Percentiles rank a stretch among this genome's conserved stretches.
Conservation (phyloP, 2,329 filamentous ascomycete species). For the Aspergillus persii region DNA sequence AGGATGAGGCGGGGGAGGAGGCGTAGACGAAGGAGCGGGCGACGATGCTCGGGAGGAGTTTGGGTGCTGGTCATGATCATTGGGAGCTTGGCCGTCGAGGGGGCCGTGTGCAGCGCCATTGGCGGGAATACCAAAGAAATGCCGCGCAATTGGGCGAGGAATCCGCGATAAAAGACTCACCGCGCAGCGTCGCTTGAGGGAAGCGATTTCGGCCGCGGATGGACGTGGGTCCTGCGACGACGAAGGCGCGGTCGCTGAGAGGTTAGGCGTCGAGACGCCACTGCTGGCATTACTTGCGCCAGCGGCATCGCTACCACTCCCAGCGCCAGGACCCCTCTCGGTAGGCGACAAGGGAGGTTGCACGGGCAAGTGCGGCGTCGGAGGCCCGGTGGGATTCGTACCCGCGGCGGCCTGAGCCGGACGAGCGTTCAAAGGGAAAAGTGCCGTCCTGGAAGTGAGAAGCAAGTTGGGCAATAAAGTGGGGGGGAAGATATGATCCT, state of each 20-base stretch:
- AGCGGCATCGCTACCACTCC: constrained; percentile 11
- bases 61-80: background rate
- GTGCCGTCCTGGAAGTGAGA: constrained; percentile 63
- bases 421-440: constrained; percentile 84
- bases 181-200: constrained; percentile 47
- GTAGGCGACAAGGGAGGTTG: constrained; percentile 20
- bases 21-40: background rate
- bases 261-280: constrained; percentile 14
- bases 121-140: constrained; percentile 41
- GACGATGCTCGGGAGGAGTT: constrained; percentile 9
- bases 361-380: constrained; percentile 22
- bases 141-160: constrained; percentile 43
- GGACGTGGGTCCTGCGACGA: constrained; percentile 19
- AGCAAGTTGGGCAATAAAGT: constrained; percentile 62
- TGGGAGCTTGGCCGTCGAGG: constrained; percentile 1
- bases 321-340: constrained; percentile 9
- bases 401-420: constrained; percentile 47
- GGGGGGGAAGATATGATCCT: constrained; percentile 64
- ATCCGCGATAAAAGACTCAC: constrained; percentile 41
- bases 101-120: constrained; percentile 6
- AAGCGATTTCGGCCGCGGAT: constrained; percentile 33
- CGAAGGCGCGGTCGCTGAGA: constrained; percentile 12
- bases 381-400: constrained; percentile 12
- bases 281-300: constrained; percentile 22
- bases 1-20: background rate